A percentile compares a stretch with the other conserved stretches of the same genome.
phyloP scores from a whole-genome alignment of 306 rosid species.

The Glycine soja region DNA sequence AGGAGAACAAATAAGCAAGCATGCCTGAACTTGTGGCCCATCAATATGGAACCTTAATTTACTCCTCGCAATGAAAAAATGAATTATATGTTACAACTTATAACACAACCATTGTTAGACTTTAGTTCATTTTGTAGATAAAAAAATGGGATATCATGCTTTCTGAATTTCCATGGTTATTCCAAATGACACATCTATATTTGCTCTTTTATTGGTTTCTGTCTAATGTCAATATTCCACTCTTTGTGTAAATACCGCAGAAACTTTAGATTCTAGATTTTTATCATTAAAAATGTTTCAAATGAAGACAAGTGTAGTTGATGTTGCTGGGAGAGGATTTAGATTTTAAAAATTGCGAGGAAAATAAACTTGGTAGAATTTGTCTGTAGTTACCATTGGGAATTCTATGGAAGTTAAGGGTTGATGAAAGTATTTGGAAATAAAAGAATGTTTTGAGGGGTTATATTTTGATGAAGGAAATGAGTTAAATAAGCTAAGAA shows the following conservation, averaged over 20 bases:
- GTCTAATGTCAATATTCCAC: background rate
- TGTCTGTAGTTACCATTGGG: background rate
- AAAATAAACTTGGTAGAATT: background rate
- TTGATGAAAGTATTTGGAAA: background rate
- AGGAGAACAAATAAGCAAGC: background rate
- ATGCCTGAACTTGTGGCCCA: slow-evolving; percentile 15
- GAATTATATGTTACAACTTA: background rate
- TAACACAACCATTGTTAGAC: background rate
- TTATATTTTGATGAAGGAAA: too few relatives aligned
- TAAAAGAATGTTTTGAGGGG: too few relatives aligned
- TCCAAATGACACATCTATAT: background rate
- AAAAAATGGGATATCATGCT: background rate
- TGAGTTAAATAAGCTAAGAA: background rate
- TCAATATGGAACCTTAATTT: background rate
- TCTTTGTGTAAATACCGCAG: background rate
- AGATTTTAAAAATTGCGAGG: background rate
- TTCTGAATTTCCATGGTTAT: slow-evolving; percentile 8
- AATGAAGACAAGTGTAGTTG: slow-evolving; percentile 2
- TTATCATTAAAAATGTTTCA: background rate
- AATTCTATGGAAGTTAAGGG: background rate
- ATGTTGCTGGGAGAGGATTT: slow-evolving; percentile 2
- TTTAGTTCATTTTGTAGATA: background rate
- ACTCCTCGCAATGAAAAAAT: background rate
- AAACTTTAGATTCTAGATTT: slow-evolving; percentile 13
- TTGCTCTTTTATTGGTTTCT: background rate